These are phyloP conservation scores for Saussurea involucrata DNA, from an alignment of 129 eudicot genomes.

Conservation along the genomic window DNA sequence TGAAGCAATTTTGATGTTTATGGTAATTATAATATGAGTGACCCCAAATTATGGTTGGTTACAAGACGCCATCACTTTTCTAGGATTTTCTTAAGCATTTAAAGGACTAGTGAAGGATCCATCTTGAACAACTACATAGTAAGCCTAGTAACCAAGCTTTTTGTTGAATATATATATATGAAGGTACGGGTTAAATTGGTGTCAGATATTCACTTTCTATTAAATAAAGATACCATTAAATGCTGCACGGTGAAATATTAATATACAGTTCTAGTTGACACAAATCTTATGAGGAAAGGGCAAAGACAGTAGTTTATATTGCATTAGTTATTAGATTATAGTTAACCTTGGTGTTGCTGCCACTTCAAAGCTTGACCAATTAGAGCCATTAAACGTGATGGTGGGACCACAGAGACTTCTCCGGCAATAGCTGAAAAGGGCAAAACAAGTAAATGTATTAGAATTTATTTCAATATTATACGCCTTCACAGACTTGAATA, in stretches of 20 bases:
- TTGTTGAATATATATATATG: neutral
- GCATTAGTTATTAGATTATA: neutral
- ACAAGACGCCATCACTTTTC: too few species aligned
- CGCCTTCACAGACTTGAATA: neutral
- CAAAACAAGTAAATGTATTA: neutral
- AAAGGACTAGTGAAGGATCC: neutral
- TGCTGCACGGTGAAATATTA: neutral
- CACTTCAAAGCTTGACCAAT: slow-evolving; percentile 97
- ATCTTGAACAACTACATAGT: too few species aligned
- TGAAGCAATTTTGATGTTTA: too few species aligned
- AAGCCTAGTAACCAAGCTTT: neutral
- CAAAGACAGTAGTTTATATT: neutral
- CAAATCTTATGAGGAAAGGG: neutral
- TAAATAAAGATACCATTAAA: neutral
- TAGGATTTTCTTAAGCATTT: too few species aligned
- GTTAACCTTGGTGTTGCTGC: slow-evolving; percentile 98
- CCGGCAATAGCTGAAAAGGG: slow-evolving; percentile 71
- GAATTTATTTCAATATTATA: neutral
- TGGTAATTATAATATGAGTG: too few species aligned
- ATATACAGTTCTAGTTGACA: neutral
- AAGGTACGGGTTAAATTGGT: too few species aligned
- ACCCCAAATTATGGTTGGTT: too few species aligned
- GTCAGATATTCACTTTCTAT: neutral
- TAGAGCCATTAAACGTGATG: slow-evolving; percentile 93
- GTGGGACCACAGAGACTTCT: slow-evolving; percentile 99